Base-by-base conservation (phyloP, 495 filamentous ascomycete genomes). In the Aspergillus cavernicola region DNA sequence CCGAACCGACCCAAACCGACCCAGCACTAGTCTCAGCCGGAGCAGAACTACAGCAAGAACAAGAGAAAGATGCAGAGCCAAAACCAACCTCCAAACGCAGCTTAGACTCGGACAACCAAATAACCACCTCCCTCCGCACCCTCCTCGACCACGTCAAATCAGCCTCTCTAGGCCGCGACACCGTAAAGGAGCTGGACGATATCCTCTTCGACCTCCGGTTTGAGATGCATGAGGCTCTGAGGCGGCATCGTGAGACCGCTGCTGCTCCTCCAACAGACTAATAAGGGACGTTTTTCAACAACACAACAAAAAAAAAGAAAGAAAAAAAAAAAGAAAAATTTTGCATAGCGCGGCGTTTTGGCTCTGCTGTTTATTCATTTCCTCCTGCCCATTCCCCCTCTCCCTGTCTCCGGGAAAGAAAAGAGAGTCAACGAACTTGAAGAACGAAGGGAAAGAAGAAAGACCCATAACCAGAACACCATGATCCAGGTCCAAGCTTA, bases 161-260 rank as follows among this genome's bases (percentile, higher is more conserved):
- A 11, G 74, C 77, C 35, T 70, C 64, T 23, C 58, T 87, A 50
- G 74, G 77, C 18, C 67, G 76, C 9, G 61, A 72, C 39, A 75
- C 81, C 46, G 71, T 83, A 26, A 76, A 76, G 31, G 71, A 80
- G 57, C 76, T 87, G 49, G 85, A 89, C 53, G 81, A 86, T 56
- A 64, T 86, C 60, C 77, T 87, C 53, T 84, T 85, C 70, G 81
- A 87, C 61, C 80, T 85, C 59, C 83, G 80, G 52, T 74, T 80
- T 52, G 79, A 83, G 58, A 68, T 85, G 56, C 83, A 84, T 59
- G 80, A 83, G 44, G 85, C 84, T 31, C 76, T 77, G 53, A 72
- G 69, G 60, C 75, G 83, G 53, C 57, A 67, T 58, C 61, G 23
- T 5, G 43, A 45, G 18, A 38, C 23, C 23, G 7, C 7, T 7